phyloP scores from a whole-genome alignment of 352 stramenopile species.

The Thalassiosira livingstoniorum region DNA sequence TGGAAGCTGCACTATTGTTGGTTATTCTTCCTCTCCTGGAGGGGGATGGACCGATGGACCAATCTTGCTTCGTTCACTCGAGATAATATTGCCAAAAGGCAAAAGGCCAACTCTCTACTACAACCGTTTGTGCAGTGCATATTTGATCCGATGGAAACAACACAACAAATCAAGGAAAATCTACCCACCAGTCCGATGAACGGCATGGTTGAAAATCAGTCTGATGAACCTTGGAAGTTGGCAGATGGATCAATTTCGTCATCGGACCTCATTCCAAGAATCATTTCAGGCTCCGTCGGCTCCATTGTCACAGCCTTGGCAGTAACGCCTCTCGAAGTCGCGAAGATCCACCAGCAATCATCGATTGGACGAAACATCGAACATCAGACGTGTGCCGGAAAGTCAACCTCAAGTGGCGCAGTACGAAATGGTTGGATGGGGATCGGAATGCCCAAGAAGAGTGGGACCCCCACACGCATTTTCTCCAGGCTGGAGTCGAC shows the following conservation, averaged over 20 bases:
- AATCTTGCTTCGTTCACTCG: no score
- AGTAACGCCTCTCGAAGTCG: conserved; percentile 78
- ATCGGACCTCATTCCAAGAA: conserved; percentile 32
- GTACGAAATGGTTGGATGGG: conserved; percentile 68
- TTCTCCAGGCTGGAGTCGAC: conserved; percentile 21
- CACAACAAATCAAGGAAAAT: no score
- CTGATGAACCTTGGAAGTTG: no score
- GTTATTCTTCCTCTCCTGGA: no score
- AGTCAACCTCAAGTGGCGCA: conserved; percentile 14
- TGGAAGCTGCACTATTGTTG: no score
- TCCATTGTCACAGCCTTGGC: conserved; percentile 69
- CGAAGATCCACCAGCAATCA: conserved; percentile 76
- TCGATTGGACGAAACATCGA: neutral
- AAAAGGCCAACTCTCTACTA: no score
- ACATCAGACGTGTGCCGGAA: neutral
- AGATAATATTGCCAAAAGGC: no score
- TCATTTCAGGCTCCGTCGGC: conserved; percentile 72
- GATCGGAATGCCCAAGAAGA: conserved; percentile 49
- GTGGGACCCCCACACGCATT: neutral
- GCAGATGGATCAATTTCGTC: neutral
- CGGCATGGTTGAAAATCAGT: no score
- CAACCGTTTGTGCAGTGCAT: no score
- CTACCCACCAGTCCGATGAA: no score
- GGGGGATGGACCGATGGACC: no score
- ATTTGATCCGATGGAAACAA: no score